A percentile compares a stretch with the other conserved stretches of the same genome.
phyloP scores from a whole-genome alignment of 2,329 filamentous ascomycete species.

The Lojkania enalia region DNA sequence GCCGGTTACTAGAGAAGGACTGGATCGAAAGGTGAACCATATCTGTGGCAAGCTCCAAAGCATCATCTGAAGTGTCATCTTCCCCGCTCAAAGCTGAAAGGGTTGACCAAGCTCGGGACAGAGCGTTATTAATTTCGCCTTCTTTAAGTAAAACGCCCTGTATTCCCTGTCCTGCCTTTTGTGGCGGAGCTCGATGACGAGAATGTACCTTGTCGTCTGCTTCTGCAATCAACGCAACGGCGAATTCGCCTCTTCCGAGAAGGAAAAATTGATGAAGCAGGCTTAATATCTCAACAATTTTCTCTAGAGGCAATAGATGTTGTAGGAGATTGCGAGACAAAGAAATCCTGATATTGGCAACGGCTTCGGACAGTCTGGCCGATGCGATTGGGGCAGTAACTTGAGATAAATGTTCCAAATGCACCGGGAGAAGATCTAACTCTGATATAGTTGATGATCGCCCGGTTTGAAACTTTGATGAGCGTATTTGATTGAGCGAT shows the following conservation, averaged over 20 bases:
- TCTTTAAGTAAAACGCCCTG: conserved; percentile 76
- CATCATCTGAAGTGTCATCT: conserved; percentile 73
- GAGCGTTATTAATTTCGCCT: conserved; percentile 76
- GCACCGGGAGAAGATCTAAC: conserved; percentile 65
- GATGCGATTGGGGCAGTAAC: conserved; percentile 75
- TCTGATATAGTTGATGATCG: conserved; percentile 45
- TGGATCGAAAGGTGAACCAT: conserved; percentile 69
- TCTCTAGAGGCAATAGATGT: conserved; percentile 74
- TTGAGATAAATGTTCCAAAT: conserved; percentile 69
- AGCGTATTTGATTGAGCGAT: conserved; percentile 79
- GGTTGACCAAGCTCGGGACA: conserved; percentile 77
- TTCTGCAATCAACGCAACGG: conserved; percentile 80
- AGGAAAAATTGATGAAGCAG: conserved; percentile 86
- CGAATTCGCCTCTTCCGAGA: conserved; percentile 86
- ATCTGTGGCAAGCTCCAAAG: conserved; percentile 79
- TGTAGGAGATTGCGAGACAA: conserved; percentile 84
- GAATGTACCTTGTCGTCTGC: conserved; percentile 78
- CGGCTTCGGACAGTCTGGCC: conserved; percentile 69
- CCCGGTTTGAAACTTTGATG: conserved; percentile 34
- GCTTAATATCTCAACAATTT: conserved; percentile 75
- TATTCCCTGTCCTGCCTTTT: conserved; percentile 53
- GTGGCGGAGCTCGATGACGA: conserved; percentile 61
- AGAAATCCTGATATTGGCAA: conserved; percentile 76
- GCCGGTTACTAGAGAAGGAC: conserved; percentile 29
- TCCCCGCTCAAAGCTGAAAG: conserved; percentile 77